These are phyloP conservation scores for Pichia thaimueangensis DNA, from an alignment of 805 yeast genomes.

Conservation along the genomic window DNA sequence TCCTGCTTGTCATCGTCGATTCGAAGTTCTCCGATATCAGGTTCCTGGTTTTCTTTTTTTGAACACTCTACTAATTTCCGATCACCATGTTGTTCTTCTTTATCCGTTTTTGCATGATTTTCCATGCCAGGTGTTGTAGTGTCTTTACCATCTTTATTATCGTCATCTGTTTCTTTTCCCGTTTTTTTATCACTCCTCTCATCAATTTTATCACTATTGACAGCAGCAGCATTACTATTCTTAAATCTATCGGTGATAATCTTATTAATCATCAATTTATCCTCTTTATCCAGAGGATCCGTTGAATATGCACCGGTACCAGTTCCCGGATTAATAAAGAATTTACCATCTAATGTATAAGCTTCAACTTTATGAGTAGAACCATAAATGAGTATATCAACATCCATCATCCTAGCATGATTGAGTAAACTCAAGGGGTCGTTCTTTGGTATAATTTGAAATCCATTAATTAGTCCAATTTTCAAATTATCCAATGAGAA, in stretches of 20 bases:
- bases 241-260: not conserved
- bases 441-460: constrained; percentile 72
- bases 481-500: constrained; percentile 64
- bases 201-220: not conserved
- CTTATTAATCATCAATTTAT: not conserved
- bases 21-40: too few species aligned
- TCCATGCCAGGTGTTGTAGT: too few species aligned
- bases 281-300: constrained; percentile 12
- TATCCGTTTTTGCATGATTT: too few species aligned
- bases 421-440: constrained; percentile 82
- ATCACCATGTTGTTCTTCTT: too few species aligned
- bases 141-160: too few species aligned
- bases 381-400: constrained; percentile 86
- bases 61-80: too few species aligned
- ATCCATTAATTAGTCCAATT: constrained; percentile 83
- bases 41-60: not conserved
- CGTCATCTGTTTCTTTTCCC: not conserved
- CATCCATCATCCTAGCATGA: constrained; percentile 85
- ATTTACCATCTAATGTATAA: constrained; percentile 84
- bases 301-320: constrained; percentile 81
- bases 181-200: not conserved
- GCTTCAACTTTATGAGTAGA: constrained; percentile 93
- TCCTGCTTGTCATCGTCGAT: not conserved
- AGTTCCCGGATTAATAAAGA: constrained; percentile 94
- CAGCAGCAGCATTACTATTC: not conserved